Percentiles rank a stretch among this genome's conserved stretches.
Evolutionary conservation across 305 asterid genomes (phyloP).

Genomic region (Fraxinus velutina): DNA sequence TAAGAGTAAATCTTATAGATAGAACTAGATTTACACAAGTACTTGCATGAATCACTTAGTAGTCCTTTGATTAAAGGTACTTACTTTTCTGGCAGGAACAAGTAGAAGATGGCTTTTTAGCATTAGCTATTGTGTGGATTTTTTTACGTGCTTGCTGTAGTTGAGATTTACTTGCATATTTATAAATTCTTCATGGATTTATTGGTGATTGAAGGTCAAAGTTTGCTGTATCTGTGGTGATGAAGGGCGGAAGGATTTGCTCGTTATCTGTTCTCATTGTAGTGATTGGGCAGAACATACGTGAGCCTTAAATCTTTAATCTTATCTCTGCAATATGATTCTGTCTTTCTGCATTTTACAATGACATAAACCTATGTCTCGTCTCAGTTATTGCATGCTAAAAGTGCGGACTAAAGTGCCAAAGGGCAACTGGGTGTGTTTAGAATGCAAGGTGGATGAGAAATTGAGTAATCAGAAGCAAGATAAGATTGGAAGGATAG

Average conservation of each 20-base stretch:
- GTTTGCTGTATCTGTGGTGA: constrained; percentile 94
- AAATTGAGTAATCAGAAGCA: constrained; percentile 40
- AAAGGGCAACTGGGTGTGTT: constrained; percentile 85
- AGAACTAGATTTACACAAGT: neutral
- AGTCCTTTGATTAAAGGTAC: neutral
- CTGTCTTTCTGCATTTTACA: constrained; percentile 10
- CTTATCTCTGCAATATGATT: neutral
- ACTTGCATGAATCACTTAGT: neutral
- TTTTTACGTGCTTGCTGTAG: neutral
- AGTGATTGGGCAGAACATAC: constrained; percentile 96
- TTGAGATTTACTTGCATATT: neutral
- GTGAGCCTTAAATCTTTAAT: constrained; percentile 42
- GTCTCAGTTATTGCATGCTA: constrained; percentile 85
- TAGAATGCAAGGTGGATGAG: constrained; percentile 62
- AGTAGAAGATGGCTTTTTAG: neutral
- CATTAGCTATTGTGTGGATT: neutral
- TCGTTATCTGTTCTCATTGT: constrained; percentile 75
- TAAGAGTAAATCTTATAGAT: neutral
- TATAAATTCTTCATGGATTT: neutral
- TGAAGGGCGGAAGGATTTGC: constrained; percentile 88
- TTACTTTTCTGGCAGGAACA: neutral
- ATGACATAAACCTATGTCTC: constrained; percentile 18
- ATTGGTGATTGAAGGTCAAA: constrained; percentile 51
- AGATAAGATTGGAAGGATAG: constrained; percentile 40
- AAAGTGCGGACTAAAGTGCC: constrained; percentile 67